Conservation (phyloP, 2,329 filamentous ascomycete species). For the Diaporthe ilicicola region DNA sequence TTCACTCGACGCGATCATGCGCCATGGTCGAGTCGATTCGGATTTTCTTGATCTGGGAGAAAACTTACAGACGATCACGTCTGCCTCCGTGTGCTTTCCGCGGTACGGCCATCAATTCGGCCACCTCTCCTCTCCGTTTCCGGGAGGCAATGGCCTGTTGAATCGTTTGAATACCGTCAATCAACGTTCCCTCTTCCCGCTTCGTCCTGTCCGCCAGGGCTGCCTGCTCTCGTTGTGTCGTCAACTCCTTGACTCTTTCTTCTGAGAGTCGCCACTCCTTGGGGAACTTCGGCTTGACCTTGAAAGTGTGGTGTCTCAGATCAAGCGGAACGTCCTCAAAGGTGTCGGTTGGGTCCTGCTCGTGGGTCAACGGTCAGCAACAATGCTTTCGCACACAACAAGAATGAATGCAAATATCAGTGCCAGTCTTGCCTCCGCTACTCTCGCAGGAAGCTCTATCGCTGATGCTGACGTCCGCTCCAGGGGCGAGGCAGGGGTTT, state of each 20-base stretch:
- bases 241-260: constrained; percentile 71
- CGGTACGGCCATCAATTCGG: constrained; percentile 11
- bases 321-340: constrained; percentile 93
- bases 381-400: neutral
- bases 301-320: constrained; percentile 81
- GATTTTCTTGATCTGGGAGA: too few species aligned
- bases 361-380: constrained; percentile 1
- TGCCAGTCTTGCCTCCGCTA: neutral
- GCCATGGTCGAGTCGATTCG: neutral
- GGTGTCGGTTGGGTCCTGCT: constrained; percentile 75
- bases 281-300: constrained; percentile 76
- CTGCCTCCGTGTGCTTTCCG: neutral
- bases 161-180: constrained; percentile 66
- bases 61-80: neutral
- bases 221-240: constrained; percentile 63
- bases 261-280: constrained; percentile 82
- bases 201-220: constrained; percentile 63
- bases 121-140: constrained; percentile 4
- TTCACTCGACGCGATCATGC: neutral
- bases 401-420: neutral
- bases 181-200: constrained; percentile 60
- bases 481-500: neutral
- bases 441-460: neutral
- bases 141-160: constrained; percentile 45
- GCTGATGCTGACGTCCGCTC: too few species aligned